phyloP scores from a whole-genome alignment of 495 filamentous ascomycete species.

The Aspergillus ostianus region DNA sequence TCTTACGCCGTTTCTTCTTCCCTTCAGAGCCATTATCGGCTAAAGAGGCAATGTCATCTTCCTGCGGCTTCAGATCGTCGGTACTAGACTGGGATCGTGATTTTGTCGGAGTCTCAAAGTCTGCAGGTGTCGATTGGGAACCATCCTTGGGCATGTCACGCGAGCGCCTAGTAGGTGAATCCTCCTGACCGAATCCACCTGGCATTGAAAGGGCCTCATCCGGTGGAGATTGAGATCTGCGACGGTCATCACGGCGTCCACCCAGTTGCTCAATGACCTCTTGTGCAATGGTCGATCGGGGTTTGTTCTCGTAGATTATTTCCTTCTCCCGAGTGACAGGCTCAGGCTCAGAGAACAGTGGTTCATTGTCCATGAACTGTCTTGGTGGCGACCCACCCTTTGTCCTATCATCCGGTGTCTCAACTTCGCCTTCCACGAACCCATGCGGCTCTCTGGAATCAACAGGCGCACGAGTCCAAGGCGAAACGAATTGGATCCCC shows the following conservation, averaged over 20 bases:
- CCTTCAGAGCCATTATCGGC: slow-evolving; percentile 17
- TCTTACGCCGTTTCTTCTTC: slow-evolving; percentile 30
- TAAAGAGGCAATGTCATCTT: slow-evolving; percentile 11
- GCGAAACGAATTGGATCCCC: slow-evolving; percentile 37
- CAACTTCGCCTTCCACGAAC: slow-evolving; percentile 37
- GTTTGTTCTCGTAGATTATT: neutral
- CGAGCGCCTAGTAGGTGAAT: slow-evolving; percentile 13
- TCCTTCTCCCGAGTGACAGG: slow-evolving; percentile 10
- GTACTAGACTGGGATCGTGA: slow-evolving; percentile 21
- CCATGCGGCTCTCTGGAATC: slow-evolving; percentile 33
- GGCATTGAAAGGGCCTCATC: slow-evolving; percentile 39
- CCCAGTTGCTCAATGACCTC: slow-evolving; percentile 32
- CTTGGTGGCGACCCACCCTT: slow-evolving; percentile 5
- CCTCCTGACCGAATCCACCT: slow-evolving; percentile 37
- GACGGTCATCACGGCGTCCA: slow-evolving; percentile 5
- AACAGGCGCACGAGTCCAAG: slow-evolving; percentile 43
- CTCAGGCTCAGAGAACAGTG: slow-evolving; percentile 25
- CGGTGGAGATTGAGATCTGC: slow-evolving; percentile 19
- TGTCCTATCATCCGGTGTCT: slow-evolving; percentile 18
- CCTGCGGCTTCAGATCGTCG: slow-evolving; percentile 24
- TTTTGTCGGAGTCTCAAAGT: slow-evolving; percentile 19
- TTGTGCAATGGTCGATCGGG: slow-evolving; percentile 27
- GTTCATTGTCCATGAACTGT: slow-evolving; percentile 21
- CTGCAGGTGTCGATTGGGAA: slow-evolving; percentile 18
- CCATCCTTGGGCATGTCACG: slow-evolving; percentile 15